A percentile compares a stretch with the other conserved stretches of the same genome.
Conservation (phyloP, 805 yeast genomes). For the Candida tammaniensis region DNA sequence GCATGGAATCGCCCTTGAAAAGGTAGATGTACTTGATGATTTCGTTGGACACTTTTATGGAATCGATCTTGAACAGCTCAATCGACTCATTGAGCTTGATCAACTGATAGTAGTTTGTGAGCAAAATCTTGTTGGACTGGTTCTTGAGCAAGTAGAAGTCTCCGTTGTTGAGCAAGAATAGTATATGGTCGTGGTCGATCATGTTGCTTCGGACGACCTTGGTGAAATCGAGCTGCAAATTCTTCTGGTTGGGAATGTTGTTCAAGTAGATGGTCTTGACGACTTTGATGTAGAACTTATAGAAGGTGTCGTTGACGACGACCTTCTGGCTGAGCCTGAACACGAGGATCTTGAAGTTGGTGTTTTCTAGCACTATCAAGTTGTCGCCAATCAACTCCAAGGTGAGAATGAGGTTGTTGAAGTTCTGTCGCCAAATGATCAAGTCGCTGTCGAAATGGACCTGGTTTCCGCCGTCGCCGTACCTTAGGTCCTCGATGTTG, state of each 20-base stretch:
- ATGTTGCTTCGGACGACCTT: conserved; percentile 22
- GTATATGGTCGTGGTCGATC: conserved; percentile 29
- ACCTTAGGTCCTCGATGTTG: conserved; percentile 28
- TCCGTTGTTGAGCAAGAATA: conserved; percentile 36
- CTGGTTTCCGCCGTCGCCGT: conserved; percentile 32
- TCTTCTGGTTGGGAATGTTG: conserved; percentile 17
- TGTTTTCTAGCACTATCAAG: conserved; percentile 10
- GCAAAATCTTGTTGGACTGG: conserved; percentile 17
- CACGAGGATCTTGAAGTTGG: conserved; percentile 7
- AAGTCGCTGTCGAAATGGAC: conserved; percentile 37
- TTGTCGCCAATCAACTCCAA: conserved; percentile 9
- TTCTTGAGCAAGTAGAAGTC: conserved; percentile 37
- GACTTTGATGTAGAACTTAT: conserved; percentile 28
- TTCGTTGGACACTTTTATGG: conserved; percentile 16
- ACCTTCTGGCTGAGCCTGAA: conserved; percentile 10
- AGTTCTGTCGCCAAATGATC: conserved; percentile 31
- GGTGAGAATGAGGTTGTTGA: conserved; percentile 4
- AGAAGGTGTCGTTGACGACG: conserved; percentile 10
- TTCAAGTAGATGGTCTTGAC: conserved; percentile 32
- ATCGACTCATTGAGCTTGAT: conserved; percentile 26
- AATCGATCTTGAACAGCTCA: conserved; percentile 30
- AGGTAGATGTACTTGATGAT: conserved; percentile 22
- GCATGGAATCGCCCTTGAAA: conserved; percentile 37
- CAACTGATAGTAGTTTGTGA: conserved; percentile 27
- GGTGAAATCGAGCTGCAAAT: conserved; percentile 21